These are phyloP conservation scores for Trypanosomatidae sp. DNA, from an alignment of 208 protist species.

Conservation along the genomic window DNA sequence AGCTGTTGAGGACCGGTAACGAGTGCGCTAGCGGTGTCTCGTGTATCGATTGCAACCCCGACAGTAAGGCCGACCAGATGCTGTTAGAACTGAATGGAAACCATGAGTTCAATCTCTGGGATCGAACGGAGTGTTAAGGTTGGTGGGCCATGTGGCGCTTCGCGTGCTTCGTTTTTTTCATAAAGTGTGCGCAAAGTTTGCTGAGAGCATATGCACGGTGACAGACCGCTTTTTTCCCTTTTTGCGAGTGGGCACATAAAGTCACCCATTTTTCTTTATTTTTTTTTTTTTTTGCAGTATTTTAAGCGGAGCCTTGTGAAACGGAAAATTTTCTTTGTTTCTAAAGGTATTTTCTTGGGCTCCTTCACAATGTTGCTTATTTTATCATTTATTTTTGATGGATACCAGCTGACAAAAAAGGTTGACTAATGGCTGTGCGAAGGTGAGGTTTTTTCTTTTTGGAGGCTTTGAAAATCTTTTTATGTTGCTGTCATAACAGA, in stretches of 20 bases:
- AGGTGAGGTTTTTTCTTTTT: not conserved
- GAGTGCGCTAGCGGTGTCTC: slow-evolving; percentile 5
- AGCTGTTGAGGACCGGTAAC: slow-evolving; percentile 5
- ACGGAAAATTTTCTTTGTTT: not conserved
- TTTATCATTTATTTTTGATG: not conserved
- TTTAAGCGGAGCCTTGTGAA: not conserved
- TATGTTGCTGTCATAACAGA: not conserved
- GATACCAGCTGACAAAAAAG: too few relatives aligned
- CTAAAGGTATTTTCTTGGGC: not conserved
- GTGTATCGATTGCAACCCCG: slow-evolving; percentile 24
- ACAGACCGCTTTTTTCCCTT: not conserved
- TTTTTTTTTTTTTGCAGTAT: not conserved
- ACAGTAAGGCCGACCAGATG: slow-evolving; percentile 41
- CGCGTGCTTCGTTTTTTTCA: not conserved
- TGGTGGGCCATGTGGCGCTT: not conserved
- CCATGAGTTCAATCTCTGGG: slow-evolving; percentile 47
- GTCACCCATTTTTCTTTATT: not conserved
- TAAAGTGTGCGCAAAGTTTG: not conserved
- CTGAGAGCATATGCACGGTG: not conserved
- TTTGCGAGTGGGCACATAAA: not conserved
- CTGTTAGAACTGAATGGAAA: slow-evolving; percentile 55
- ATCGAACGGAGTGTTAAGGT: slow-evolving; percentile 33
- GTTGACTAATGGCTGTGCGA: not conserved
- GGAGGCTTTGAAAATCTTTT: too few relatives aligned
- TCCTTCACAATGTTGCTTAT: not conserved